phyloP scores from a whole-genome alignment of 2,329 filamentous ascomycete species.

The Alternaria longipes region DNA sequence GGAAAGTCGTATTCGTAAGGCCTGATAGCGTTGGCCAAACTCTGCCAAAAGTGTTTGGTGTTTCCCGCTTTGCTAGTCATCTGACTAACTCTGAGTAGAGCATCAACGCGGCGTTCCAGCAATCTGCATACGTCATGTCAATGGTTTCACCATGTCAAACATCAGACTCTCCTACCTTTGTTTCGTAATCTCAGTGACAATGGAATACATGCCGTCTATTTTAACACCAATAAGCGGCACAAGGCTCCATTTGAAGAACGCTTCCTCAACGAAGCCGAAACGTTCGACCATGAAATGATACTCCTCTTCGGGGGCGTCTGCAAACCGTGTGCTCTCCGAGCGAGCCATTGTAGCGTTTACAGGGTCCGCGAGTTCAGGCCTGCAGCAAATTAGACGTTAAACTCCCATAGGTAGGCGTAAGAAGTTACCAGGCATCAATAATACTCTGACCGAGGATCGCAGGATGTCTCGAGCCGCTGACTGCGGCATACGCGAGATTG shows the following conservation, averaged over 20 bases:
- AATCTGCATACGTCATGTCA: conserved; percentile 7
- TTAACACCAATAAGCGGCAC: conserved; percentile 17
- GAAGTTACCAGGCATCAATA: conserved; percentile 21
- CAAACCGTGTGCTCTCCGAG: conserved; percentile 13
- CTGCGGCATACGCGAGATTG: conserved; percentile 22
- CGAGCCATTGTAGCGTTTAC: conserved; percentile 15
- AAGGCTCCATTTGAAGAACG: conserved; percentile 25
- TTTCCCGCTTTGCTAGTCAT: conserved; percentile 16
- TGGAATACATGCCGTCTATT: conserved; percentile 24
- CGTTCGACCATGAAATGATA: conserved; percentile 26
- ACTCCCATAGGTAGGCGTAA: not conserved
- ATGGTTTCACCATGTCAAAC: not conserved
- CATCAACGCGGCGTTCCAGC: conserved; percentile 21
- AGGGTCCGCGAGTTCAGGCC: conserved; percentile 18
- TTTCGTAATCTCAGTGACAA: conserved; percentile 28
- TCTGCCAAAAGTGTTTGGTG: conserved; percentile 18
- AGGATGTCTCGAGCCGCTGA: conserved; percentile 22
- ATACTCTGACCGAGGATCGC: conserved; percentile 18
- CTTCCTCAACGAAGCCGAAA: conserved; percentile 22
- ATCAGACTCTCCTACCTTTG: conserved; percentile 14
- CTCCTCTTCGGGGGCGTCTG: conserved; percentile 23
- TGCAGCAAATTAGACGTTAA: conserved; percentile 1
- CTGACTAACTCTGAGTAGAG: conserved; percentile 19
- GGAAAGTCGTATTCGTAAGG: conserved; percentile 25
- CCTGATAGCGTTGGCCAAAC: conserved; percentile 13